Evolutionary conservation across 2,329 filamentous ascomycete genomes (phyloP).

Genomic region (Dryadomyces quercus-mongolicae): DNA sequence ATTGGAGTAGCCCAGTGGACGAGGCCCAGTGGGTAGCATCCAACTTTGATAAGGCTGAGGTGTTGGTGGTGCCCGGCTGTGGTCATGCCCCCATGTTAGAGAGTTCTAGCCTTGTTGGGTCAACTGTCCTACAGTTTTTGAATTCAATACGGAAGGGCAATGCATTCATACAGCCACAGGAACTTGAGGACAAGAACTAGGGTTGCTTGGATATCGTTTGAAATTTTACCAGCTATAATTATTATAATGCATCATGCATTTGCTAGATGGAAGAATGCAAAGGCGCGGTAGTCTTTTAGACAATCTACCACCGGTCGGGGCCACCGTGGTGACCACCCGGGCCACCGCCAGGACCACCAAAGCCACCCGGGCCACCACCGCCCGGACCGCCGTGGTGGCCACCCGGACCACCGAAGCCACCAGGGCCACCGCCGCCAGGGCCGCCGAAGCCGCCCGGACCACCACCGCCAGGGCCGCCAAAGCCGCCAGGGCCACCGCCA

Average conservation of each 20-base stretch:
- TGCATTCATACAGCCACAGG: neutral
- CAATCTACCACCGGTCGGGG: neutral
- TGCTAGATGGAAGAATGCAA: too few relatives aligned
- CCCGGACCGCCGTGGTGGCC: neutral
- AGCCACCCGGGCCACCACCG: neutral
- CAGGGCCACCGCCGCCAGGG: constrained; percentile 1
- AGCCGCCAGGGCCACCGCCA: neutral
- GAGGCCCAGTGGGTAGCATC: constrained; percentile 13
- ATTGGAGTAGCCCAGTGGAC: constrained; percentile 11
- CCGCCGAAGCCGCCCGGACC: neutral
- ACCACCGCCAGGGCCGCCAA: neutral
- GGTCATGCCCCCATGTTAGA: constrained; percentile 13
- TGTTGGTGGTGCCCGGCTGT: constrained; percentile 5
- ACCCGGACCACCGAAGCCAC: neutral
- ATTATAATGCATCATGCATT: too few relatives aligned
- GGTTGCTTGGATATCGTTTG: too few relatives aligned
- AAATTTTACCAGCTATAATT: neutral
- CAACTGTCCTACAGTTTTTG: constrained; percentile 8
- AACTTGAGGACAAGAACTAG: neutral
- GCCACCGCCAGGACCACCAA: neutral
- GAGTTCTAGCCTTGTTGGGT: constrained; percentile 8
- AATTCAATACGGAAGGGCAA: constrained; percentile 3
- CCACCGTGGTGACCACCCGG: constrained; percentile 1
- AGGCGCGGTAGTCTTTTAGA: too few relatives aligned
- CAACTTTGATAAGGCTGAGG: constrained; percentile 7